A percentile compares a stretch with the other conserved stretches of the same genome.
phyloP scores from a whole-genome alignment of 371 early-diverging fungal species.

The Mortierella sp. region DNA sequence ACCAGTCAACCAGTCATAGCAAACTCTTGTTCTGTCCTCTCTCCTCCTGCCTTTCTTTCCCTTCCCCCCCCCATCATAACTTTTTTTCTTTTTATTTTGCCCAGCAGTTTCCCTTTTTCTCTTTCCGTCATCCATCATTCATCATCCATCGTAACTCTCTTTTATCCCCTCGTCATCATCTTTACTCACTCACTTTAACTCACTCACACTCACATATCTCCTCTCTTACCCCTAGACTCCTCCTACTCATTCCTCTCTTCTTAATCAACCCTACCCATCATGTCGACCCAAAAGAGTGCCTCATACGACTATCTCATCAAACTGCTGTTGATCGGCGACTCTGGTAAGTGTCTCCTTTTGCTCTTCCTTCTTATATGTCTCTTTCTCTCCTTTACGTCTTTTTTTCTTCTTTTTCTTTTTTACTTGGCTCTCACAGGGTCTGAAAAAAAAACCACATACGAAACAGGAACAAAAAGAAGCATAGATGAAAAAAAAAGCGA shows the following conservation, averaged over 20 bases:
- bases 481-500: not conserved
- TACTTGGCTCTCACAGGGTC: not conserved
- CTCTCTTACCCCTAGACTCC: not conserved
- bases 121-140: not conserved
- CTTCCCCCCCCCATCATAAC: too few species aligned
- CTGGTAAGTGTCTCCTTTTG: constrained; percentile 80
- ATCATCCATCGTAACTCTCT: not conserved
- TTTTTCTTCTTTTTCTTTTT: not conserved
- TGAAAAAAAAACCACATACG: not conserved
- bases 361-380: too few species aligned
- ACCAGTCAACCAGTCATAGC: too few species aligned
- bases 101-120: too few species aligned
- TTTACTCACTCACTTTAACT: not conserved
- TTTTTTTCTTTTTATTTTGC: not conserved
- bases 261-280: constrained; percentile 41
- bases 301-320: constrained; percentile 99
- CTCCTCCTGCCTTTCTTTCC: too few species aligned
- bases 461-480: constrained; percentile 3
- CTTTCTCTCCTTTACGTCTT: too few species aligned
- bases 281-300: constrained; percentile 88
- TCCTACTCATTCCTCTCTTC: not conserved
- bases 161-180: not conserved
- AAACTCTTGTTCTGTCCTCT: too few species aligned
- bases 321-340: constrained; percentile 99
- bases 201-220: not conserved